phyloP scores from a whole-genome alignment of 208 protist genomes.

The Strigomonas culicis region DNA sequence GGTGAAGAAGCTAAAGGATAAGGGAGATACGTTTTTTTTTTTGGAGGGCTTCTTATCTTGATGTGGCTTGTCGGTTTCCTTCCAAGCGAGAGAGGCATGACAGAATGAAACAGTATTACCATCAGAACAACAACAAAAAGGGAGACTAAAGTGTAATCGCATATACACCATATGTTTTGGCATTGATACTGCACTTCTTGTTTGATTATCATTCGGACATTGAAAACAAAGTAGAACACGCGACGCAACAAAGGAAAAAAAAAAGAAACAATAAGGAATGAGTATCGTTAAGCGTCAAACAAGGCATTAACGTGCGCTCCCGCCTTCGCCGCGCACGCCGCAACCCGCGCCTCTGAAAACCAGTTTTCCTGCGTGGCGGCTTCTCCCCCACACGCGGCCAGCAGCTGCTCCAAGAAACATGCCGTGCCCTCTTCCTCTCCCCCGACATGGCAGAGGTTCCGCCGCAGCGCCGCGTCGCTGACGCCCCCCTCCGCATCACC shows the following conservation, averaged over 20 bases:
- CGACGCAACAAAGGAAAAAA: constrained; percentile 12
- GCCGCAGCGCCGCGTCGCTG: neutral
- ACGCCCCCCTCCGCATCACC: neutral
- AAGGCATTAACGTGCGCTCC: constrained; percentile 4
- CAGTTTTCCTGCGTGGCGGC: constrained; percentile 14
- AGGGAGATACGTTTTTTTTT: too few species aligned
- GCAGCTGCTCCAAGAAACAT: constrained; percentile 36
- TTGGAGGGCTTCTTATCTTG: too few species aligned
- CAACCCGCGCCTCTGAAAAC: constrained; percentile 26
- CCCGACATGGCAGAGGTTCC: constrained; percentile 31
- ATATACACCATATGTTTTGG: too few species aligned
- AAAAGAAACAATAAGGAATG: constrained; percentile 16
- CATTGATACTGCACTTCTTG: too few species aligned
- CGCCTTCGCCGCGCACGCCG: constrained; percentile 18
- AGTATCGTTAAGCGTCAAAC: neutral
- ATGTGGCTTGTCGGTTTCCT: too few species aligned
- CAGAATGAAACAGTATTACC: too few species aligned
- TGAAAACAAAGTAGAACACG: too few species aligned
- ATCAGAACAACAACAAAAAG: too few species aligned
- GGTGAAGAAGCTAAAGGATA: too few species aligned
- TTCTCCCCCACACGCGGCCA: constrained; percentile 16
- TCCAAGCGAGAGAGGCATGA: too few species aligned
- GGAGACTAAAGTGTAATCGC: too few species aligned
- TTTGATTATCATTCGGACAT: too few species aligned
- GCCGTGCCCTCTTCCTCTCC: constrained; percentile 64